phyloP scores from a whole-genome alignment of 495 filamentous ascomycete species.

The Aspergillus taichungensis region DNA sequence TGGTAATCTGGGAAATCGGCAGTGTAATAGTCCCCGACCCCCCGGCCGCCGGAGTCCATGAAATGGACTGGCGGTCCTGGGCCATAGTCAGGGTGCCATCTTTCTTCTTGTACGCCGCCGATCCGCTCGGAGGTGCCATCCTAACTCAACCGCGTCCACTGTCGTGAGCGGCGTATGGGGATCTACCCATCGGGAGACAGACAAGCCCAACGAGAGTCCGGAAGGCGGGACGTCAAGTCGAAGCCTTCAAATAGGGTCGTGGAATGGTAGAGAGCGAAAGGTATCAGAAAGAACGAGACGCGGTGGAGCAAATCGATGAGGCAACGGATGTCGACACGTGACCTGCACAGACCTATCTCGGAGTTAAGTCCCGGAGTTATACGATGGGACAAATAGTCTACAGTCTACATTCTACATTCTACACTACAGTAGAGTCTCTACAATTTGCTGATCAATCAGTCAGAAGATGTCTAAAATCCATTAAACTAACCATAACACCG shows the following conservation, averaged over 20 bases:
- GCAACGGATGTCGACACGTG: slow-evolving; percentile 1
- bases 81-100: slow-evolving; percentile 75
- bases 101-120: slow-evolving; percentile 89
- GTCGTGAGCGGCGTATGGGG: slow-evolving; percentile 27
- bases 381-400: no score
- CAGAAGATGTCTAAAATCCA: no score
- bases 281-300: slow-evolving; percentile 6
- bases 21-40: slow-evolving; percentile 54
- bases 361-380: not conserved
- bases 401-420: no score
- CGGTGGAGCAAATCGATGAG: not conserved
- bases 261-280: slow-evolving; percentile 7
- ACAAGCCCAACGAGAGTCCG: slow-evolving; percentile 16
- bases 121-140: slow-evolving; percentile 55
- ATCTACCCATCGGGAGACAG: slow-evolving; percentile 38
- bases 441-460: no score
- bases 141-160: slow-evolving; percentile 38
- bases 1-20: slow-evolving; percentile 66
- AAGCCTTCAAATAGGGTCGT: slow-evolving; percentile 13
- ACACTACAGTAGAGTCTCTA: no score
- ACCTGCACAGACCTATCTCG: slow-evolving; percentile 1
- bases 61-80: slow-evolving; percentile 58
- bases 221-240: slow-evolving; percentile 14
- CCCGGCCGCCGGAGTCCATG: slow-evolving; percentile 61
- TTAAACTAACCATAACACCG: no score